Evolutionary conservation across 768 basidiomycete species (phyloP).

Genomic region (Tricholoma bakamatsutake): DNA sequence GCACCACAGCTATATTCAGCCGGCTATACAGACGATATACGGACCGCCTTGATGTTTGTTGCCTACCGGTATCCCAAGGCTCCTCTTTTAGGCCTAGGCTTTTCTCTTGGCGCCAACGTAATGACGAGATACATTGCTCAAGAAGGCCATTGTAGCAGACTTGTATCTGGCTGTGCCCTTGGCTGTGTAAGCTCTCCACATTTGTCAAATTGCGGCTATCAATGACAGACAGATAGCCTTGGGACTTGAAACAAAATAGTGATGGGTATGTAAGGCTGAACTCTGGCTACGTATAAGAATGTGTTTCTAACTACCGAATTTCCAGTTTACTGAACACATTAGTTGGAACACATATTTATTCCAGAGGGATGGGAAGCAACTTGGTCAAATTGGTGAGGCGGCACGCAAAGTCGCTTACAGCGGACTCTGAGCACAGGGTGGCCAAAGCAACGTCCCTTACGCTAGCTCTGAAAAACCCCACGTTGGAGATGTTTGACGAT

Average conservation of each 20-base stretch:
- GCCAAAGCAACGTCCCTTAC: constrained; percentile 42
- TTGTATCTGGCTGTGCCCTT: constrained; percentile 61
- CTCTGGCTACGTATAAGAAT: constrained; percentile 7
- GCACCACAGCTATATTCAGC: constrained; percentile 82
- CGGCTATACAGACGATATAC: constrained; percentile 85
- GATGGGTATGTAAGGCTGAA: constrained; percentile 28
- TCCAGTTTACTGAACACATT: constrained; percentile 50
- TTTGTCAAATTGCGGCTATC: constrained; percentile 14
- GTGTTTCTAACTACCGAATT: constrained; percentile 3
- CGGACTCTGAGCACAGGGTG: constrained; percentile 46
- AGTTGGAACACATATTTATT: constrained; percentile 61
- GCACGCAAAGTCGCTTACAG: constrained; percentile 41
- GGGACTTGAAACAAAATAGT: constrained; percentile 48
- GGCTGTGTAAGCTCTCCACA: constrained; percentile 56
- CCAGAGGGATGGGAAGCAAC: constrained; percentile 75
- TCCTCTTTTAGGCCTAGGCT: constrained; percentile 81
- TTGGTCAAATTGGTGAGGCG: constrained; percentile 50
- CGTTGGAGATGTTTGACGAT: constrained; percentile 54
- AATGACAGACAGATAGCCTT: constrained; percentile 33
- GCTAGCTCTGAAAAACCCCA: constrained; percentile 44
- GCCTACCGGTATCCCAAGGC: constrained; percentile 68
- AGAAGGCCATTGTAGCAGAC: constrained; percentile 59
- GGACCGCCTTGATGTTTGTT: constrained; percentile 75
- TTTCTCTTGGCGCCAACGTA: constrained; percentile 92
- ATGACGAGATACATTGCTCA: constrained; percentile 86